Evolutionary conservation across 352 stramenopile genomes (phyloP), one percentile per base, ranked within the genome.

Genomic region (Phytopythium litorale): DNA sequence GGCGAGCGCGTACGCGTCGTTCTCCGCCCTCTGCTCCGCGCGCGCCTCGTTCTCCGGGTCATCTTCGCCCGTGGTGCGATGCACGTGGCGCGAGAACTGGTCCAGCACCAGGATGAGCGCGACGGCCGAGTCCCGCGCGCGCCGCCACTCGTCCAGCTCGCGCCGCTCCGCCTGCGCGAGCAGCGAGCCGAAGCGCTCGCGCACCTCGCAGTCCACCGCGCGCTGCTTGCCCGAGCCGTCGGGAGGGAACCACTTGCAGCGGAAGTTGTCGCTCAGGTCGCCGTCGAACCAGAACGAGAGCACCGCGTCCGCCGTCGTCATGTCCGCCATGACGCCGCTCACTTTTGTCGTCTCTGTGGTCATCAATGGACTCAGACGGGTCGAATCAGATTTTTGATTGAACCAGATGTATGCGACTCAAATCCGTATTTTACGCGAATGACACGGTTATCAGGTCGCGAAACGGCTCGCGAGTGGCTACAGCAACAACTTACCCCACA

Each of bases 91-190:
- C 25, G 87, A 92, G 65, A 96, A 88, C 64, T 97, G 90, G 65
- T 97, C 90, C 19, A 97, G 62, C 33, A 97, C 37, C 48, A 97
- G 62, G 38, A 97, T 84, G 1, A 96, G 71, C 54, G 87, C 87
- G 51, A 97, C 75, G 57, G 79, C 81, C 43, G 67, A 59, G 45
- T 81, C 66, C 3, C 63, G 71, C 13, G 66, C 62, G 3, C 60
- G 19, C 15, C 72, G 67, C 85, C 85, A 94, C 18, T 53, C 49
- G 30, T 76, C 64, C 51, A 91, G 72, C 57, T 89, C 73, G 48
- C 63, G 55, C 21, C 53, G 60, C 66, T 87, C 79, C 1, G 79
- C 83, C 8, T 61, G 66, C n/a, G 32, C 50, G 32, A 91, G 56
- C 25, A 89, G 56, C 1, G 13, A 46, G 32, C 67, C 67, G 51